These are phyloP conservation scores for Candolleomyces efflorescens DNA, from an alignment of 768 basidiomycete genomes.

Conservation along the genomic window DNA sequence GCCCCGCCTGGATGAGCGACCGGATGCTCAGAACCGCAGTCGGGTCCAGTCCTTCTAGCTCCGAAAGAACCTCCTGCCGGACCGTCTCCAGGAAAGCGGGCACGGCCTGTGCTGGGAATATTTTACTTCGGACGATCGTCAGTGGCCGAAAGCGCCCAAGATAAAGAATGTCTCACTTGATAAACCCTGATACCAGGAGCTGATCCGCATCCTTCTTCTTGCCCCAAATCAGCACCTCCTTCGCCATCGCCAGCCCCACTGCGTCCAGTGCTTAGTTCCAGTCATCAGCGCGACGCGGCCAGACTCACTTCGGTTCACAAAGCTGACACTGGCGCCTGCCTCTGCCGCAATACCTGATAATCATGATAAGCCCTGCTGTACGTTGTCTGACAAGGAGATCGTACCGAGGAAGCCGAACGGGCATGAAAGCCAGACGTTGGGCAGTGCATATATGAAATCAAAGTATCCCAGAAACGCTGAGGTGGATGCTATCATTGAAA, in stretches of 20 bases:
- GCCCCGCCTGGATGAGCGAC: conserved; percentile 47
- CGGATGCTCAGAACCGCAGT: conserved; percentile 50
- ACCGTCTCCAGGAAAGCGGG: conserved; percentile 54
- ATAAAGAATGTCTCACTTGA: conserved; percentile 44
- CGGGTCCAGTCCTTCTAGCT: conserved; percentile 56
- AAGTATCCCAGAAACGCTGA: conserved; percentile 67
- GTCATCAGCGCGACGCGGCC: not conserved
- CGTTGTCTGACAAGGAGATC: not conserved
- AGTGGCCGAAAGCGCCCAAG: not conserved
- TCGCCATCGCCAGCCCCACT: conserved; percentile 71
- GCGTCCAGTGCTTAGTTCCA: not conserved
- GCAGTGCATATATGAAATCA: conserved; percentile 69
- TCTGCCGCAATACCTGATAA: conserved; percentile 58
- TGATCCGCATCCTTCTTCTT: conserved; percentile 60
- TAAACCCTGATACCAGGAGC: conserved; percentile 54
- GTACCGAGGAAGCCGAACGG: conserved; percentile 66
- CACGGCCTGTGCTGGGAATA: conserved; percentile 50
- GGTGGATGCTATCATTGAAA: not conserved
- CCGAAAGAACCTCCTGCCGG: conserved; percentile 42
- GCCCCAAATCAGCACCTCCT: conserved; percentile 68
- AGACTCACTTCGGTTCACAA: conserved; percentile 57
- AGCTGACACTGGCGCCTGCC: conserved; percentile 65
- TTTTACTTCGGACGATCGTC: conserved; percentile 37
- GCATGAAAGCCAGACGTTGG: conserved; percentile 55
- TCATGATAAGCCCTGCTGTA: not conserved